Evolutionary conservation across 1,284 basidiomycete species (phyloP), one percentile per base, ranked within the genome.

Genomic region (Microbotryum violaceum): DNA sequence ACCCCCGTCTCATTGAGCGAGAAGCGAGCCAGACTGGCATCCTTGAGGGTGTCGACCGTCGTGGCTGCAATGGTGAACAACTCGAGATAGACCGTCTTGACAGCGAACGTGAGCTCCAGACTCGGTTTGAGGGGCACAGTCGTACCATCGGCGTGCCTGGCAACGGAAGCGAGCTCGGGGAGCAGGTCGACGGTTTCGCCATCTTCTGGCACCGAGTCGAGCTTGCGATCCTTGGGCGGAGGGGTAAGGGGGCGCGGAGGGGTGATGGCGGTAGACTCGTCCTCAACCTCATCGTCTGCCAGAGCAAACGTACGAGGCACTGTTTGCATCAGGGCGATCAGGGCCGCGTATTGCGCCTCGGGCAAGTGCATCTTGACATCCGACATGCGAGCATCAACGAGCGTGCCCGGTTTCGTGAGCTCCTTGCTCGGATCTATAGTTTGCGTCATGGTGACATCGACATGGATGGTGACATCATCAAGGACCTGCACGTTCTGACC

Each of bases 351-450:
- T 75, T 98, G 96, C n/a, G 82, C 77, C 74, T 97, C 88, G 1
- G 93, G 97, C 60, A 98, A 78, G 67, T 88, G 83, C 64, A 98
- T 78, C 70, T 87, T 88, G 73, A 98, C 85, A 71, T 97, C 92
- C 1, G 93, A 92, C 73, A 97, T 85, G 65, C 83, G 83, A 55
- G 92, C 78, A 6, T 79, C 73, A 60, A 73, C 72, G 56, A 70
- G 63, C 12, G 68, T 72, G 4, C 61, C 73, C 1, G 72, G 75
- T 49, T 64, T 71, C 27, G 70, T 69, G 12, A 71, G 66, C 33
- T 65, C 67, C 56, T 64, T 62, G n/a, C 21, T 33, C n/a, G 47
- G 53, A 31, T 87, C 80, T 49, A 82, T 78, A 33, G 76, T 77
- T 55, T 75, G 75, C 8, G 77, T 79, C 74, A 96, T 89, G 29